Evolutionary conservation across 192 early-diverging fungal species (phyloP), one percentile per base, ranked within the genome.

Genomic region (Coemansia sp.): DNA sequence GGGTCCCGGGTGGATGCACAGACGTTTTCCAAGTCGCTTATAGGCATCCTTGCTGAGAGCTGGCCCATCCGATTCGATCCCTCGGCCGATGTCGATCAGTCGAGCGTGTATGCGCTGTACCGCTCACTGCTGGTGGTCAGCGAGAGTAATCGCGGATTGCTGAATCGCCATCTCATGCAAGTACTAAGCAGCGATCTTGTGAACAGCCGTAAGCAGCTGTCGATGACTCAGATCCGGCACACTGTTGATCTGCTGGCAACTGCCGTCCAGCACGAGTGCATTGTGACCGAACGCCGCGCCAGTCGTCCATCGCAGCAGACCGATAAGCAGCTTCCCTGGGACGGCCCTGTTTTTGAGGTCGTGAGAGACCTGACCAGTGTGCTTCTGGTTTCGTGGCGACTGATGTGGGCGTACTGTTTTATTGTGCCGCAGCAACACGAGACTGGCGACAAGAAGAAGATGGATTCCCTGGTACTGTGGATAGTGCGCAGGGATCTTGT

Each of bases 371-470:
- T 79, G 52, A 57, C 67, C 30, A 57, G 50, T 11, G 61, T 37
- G 3, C 45, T 79, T 53, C 55, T 45, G 17, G 52, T 54, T 0
- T 50, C 58, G 57, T 79, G 76, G 76, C 70, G 57, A 6, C 20
- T 33, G 19, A 53, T 79, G 44, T 79, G 76, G 76, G 22, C 15
- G 13, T 55, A 55, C 40, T 73, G 71, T 31, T 79, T 79, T 31
- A 20, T 22, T 0, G 17, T 50, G 22, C 28, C 45, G 40, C 53
- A 40, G 2, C 60, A n/a, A n/a, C n/a, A 61, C 19, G 58, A 62
- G 17, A 55, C 56, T 17, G 47, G 56, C 47, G 31, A 50, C 33
- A 20, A 11, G 30, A 22, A 50, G 44, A 20, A 11, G 30, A 22
- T 47, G 28, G 50, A 36, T 4, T 15, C 29, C 2, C 60, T 34